Base-by-base conservation (phyloP, 495 filamentous ascomycete species). In the Daldinia childiae region DNA sequence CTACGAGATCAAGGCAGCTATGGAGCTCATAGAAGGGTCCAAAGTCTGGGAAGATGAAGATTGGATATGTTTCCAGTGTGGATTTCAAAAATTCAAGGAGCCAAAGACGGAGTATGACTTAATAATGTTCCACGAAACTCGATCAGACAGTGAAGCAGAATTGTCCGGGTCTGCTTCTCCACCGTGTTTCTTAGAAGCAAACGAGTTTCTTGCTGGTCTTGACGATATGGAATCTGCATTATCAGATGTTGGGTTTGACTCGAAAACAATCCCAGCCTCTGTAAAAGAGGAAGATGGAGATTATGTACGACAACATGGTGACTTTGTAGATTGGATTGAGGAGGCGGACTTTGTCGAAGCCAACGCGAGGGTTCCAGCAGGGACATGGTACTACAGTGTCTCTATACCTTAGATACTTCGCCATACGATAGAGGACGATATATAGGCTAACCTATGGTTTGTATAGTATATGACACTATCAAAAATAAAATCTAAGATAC, bases 261-360 rank as follows among this genome's bases (percentile, higher is more conserved):
- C 9, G 14, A 26, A 29, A 29, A 26, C 43, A 45, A 41, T 58
- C 6, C 29, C 60, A n/a, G 14, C 48, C 12, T 29, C 34, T 7
- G 6, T 24, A 3, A 24, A 51, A 3, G 9, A 11, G 9, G 15
- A 58, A 48, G n/a, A 24, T n/a, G 4, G 7, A 4, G 19, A 48
- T 32, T 27, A 34, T 41, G 30, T 26, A 19, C 55, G 29, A 50
- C 7, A 1, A 2, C 27, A 26, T 1, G 27, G 15, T 6, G 24
- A 12, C 34, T 69, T 69, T 43, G 24, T 9, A 9, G 71, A 73
- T 39, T 73, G 71, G 71, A 69, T 73, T 9, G 71, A 69, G 17
- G 71, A 66, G 30, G 60, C 62, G 2, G 71, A 66, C 3, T 66
- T 69, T 11, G 27, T 66, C 4, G 71, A 73, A 38, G 6, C 65